A percentile compares a stretch with the other conserved stretches of the same genome.
Conservation (phyloP, 768 basidiomycete genomes). For the Tulasnella sp. region DNA sequence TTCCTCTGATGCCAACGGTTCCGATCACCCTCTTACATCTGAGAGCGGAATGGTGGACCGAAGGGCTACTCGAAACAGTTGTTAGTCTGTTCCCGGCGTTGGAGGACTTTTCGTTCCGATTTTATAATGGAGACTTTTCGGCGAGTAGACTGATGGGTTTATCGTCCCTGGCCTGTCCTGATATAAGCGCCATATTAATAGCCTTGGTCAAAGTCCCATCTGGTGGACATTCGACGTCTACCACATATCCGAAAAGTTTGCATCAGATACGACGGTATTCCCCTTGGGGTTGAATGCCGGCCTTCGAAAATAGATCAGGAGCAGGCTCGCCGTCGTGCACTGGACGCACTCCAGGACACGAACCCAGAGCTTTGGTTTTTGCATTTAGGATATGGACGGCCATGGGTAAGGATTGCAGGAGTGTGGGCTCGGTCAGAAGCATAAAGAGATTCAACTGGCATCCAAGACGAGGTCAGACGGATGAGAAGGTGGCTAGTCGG, state of each 20-base stretch:
- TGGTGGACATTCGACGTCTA: neutral
- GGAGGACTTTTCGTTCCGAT: neutral
- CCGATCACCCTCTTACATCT: neutral
- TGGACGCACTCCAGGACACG: neutral
- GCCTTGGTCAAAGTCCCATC: slow-evolving; percentile 2
- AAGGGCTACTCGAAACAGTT: neutral
- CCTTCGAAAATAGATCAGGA: neutral
- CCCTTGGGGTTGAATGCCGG: neutral
- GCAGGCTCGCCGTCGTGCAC: neutral
- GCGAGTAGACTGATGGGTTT: neutral
- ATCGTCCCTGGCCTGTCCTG: neutral
- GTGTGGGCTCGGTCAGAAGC: neutral
- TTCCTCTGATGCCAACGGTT: neutral
- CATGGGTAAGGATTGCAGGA: neutral
- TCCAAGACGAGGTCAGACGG: no score
- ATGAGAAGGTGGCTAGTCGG: no score
- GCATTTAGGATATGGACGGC: neutral
- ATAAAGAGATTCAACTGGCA: neutral
- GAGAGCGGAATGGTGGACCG: neutral
- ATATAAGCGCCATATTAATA: neutral
- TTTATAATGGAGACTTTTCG: neutral
- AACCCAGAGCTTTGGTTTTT: neutral
- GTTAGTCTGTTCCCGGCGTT: neutral
- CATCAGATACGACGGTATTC: neutral
- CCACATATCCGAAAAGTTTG: neutral